Percentiles rank a stretch among this genome's conserved stretches.
Conservation (phyloP, 495 filamentous ascomycete species). For the Cladorrhinum samala region DNA sequence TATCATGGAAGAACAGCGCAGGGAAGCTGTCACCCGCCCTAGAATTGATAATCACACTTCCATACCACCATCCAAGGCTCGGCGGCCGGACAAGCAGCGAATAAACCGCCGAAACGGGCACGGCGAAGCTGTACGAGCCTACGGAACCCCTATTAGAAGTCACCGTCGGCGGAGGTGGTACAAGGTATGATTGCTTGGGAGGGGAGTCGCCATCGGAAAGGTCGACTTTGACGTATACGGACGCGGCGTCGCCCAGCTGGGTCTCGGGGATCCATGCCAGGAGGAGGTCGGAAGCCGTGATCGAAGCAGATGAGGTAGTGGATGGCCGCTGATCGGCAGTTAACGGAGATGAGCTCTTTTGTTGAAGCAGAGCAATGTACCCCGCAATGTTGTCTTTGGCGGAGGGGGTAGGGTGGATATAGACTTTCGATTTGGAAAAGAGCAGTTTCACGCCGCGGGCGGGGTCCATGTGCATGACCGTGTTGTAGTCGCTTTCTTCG, state of each 20-base stretch:
- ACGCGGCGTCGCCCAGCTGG: conserved; percentile 75
- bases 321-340: conserved; percentile 47
- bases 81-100: conserved; percentile 85
- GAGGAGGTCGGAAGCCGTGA: conserved; percentile 60
- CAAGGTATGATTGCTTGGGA: conserved; percentile 81
- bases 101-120: conserved; percentile 86
- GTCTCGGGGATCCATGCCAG: conserved; percentile 94
- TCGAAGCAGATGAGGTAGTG: conserved; percentile 33
- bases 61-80: conserved; percentile 97
- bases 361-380: conserved; percentile 89
- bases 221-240: conserved; percentile 93
- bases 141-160: conserved; percentile 62
- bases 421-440: conserved; percentile 97
- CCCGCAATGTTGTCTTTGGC: conserved; percentile 95
- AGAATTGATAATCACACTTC: conserved; percentile 87
- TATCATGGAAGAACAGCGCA: conserved; percentile 94
- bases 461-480: conserved; percentile 75
- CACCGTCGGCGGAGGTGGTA: conserved; percentile 82
- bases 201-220: conserved; percentile 71
- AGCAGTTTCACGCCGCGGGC: conserved; percentile 90
- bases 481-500: conserved; percentile 92
- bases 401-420: conserved; percentile 92
- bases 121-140: conserved; percentile 85
- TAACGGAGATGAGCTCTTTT: conserved; percentile 54
- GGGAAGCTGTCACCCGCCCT: conserved; percentile 86